Base-by-base conservation (phyloP, 75 land plant genomes). In the Larix kaempferi region DNA sequence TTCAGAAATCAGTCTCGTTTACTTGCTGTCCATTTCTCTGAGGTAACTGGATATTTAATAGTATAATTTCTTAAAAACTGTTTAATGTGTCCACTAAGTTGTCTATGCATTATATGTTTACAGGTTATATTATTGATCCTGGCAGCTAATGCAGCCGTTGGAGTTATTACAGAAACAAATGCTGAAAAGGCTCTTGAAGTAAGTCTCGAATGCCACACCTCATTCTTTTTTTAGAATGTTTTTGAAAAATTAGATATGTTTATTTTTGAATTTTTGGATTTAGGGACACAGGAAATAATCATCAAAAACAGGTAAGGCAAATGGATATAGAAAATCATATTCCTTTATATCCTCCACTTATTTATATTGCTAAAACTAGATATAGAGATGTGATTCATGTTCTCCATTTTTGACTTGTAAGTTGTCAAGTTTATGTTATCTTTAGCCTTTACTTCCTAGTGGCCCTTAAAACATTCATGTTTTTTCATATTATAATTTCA, bases 141-240 rank as follows among this genome's bases (percentile, higher is more conserved):
- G 75, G 99, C 98, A 81, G 99, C 99, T 81, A 97, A 97, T 89
- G 99, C 99, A 65, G 91, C 98, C 12, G 99, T 97, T 26, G 99
- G 99, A 60, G 99, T 97, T 14, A 92, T 97, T 35, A 97, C 99
- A 55, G 99, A 97, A 80, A 97, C 95, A 66, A 97, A 97, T 95
- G 99, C 99, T 65, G 99, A 97, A 82, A 97, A 97, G 74, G 99
- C 99, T 61, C 89, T 97, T 71, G 89, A 91, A 89, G 99, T 92
- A 80, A 37, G 80, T 78, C 69, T 39, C 5, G 4, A 62, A 21
- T 22, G 37, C 16, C 37, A 44, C 60, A 35, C 5, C 10, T 52
- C 11, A 13, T 27, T n/a, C 0, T n/a, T 55, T 56, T 26, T 25
- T 7, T 73, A 17, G 56, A 66, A 49, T 56, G 10, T 4, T 5